Percentiles rank a stretch among this genome's conserved stretches.
These are phyloP conservation scores for Pseudopyrenochaeta lycopersici DNA, from an alignment of 2,329 filamentous ascomycete genomes.

Conservation along the genomic window DNA sequence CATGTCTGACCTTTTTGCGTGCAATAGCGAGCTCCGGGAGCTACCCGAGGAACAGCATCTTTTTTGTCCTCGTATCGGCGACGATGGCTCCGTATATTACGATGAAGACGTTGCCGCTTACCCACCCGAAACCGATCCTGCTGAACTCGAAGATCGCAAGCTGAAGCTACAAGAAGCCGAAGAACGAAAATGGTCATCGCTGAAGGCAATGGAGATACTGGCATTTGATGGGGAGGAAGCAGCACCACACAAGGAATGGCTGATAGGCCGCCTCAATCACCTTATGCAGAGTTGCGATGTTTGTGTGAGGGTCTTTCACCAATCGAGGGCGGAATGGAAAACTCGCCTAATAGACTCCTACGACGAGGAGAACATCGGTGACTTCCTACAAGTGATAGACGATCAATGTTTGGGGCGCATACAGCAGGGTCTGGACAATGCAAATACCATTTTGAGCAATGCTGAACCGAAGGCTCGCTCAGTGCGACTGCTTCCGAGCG, in stretches of 20 bases:
- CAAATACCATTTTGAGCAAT: slow-evolving; percentile 50
- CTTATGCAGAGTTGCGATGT: slow-evolving; percentile 59
- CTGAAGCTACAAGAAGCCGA: slow-evolving; percentile 49
- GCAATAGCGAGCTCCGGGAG: slow-evolving; percentile 46
- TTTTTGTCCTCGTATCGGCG: slow-evolving; percentile 57
- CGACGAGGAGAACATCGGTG: slow-evolving; percentile 54
- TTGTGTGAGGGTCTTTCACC: slow-evolving; percentile 60
- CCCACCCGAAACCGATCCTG: slow-evolving; percentile 38
- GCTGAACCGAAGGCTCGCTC: slow-evolving; percentile 61
- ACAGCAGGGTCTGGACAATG: slow-evolving; percentile 52
- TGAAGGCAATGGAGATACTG: slow-evolving; percentile 56
- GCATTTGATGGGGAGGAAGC: slow-evolving; percentile 60
- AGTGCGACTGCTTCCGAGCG: slow-evolving; percentile 61
- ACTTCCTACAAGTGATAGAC: slow-evolving; percentile 57
- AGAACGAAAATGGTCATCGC: slow-evolving; percentile 50
- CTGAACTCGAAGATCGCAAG: slow-evolving; percentile 37
- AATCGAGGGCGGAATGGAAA: slow-evolving; percentile 52
- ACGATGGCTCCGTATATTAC: slow-evolving; percentile 50
- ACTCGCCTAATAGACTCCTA: slow-evolving; percentile 53
- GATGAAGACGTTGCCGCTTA: slow-evolving; percentile 54
- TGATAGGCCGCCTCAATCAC: slow-evolving; percentile 49
- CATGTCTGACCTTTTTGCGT: slow-evolving; percentile 31
- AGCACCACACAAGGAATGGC: slow-evolving; percentile 51
- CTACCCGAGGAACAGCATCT: slow-evolving; percentile 54
- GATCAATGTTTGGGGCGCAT: slow-evolving; percentile 57